phyloP scores from a whole-genome alignment of 306 rosid genomes.

The Canavalia gladiata region DNA sequence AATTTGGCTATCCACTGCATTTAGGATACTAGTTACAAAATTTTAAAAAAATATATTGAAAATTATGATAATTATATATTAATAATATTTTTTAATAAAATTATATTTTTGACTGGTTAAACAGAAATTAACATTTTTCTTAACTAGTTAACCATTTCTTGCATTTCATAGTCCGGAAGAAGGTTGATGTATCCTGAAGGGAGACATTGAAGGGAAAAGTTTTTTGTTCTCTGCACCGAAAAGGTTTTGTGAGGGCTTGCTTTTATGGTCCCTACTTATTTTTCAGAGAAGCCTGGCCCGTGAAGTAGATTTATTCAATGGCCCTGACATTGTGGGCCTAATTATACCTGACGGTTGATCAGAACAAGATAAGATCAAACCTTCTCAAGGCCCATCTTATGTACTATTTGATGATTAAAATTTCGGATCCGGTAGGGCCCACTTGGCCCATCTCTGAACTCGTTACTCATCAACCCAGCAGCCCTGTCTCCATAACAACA shows the following conservation, averaged over 20 bases:
- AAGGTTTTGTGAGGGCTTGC: not conserved
- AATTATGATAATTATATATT: no score
- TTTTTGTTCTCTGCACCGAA: not conserved
- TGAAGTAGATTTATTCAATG: slow-evolving; percentile 4
- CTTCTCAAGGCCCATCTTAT: slow-evolving; percentile 8
- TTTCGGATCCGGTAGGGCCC: slow-evolving; percentile 23
- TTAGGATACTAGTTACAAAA: no score
- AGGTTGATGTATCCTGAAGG: slow-evolving; percentile 2
- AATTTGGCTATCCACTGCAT: no score
- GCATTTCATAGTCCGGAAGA: no score
- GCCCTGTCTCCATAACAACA: slow-evolving; percentile 21
- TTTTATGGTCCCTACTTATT: not conserved
- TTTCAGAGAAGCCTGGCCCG: slow-evolving; percentile 23
- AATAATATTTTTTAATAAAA: no score
- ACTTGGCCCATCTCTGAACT: slow-evolving; percentile 38
- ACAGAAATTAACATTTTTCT: no score
- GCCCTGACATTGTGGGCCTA: slow-evolving; percentile 20
- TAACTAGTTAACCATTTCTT: no score
- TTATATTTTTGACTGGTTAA: no score
- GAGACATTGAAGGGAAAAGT: not conserved
- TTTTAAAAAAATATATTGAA: no score
- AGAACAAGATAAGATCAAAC: slow-evolving; percentile 32
- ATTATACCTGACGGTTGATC: not conserved
- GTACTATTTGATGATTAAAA: not conserved
- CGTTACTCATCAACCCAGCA: slow-evolving; percentile 38